Base-by-base conservation (phyloP, 2,329 filamentous ascomycete genomes). In the Dryadomyces quercivorus region DNA sequence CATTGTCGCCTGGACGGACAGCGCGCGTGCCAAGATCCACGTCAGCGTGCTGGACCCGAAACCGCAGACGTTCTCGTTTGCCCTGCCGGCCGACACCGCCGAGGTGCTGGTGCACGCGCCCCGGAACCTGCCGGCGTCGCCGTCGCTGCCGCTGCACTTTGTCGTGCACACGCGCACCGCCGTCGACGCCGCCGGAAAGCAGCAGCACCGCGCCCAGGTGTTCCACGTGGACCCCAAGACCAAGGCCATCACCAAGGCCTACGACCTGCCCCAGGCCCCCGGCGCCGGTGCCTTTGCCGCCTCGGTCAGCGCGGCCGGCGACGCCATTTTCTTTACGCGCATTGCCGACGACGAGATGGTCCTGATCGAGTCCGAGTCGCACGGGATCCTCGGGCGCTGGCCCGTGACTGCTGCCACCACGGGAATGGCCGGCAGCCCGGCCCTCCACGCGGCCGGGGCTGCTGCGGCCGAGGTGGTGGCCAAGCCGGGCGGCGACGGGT, bases 311-410 rank as follows among this genome's bases (percentile, higher is more conserved):
- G 87, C 83, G 2, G 78, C 81, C 44, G 86, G 84, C 56, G 82
- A 86, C 20, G 91, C 93, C 62, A 85, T 95, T 8, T 96, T 89
- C 71, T 95, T 97, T 66, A 91, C 87, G 2, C 82, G 91, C 56
- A 75, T 93, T 57, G 90, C 88, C 0, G 74, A 82, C 38, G 81
- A 85, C 9, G 88, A 95, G 63, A 75, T 89, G 2, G 74, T 78
- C 34, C 74, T 95, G 26, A 76, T 88, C 6, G 88, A 88, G 1
- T 94, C 90, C 0, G 75, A 75, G 31, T 93, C 88, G 1, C 81
- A 91, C 60, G 82, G 77, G n/a, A 71, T 90, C 43, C 74, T 96
- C 36, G 86, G 82, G 15, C 80, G 82, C 53, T 96, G 89, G 88
- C 69, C 78, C 2, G 66, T 85, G 26, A 77, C 80, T 56, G 60